These are phyloP conservation scores for Saussurea involucrata DNA, from an alignment of 129 eudicot genomes.

Conservation along the genomic window DNA sequence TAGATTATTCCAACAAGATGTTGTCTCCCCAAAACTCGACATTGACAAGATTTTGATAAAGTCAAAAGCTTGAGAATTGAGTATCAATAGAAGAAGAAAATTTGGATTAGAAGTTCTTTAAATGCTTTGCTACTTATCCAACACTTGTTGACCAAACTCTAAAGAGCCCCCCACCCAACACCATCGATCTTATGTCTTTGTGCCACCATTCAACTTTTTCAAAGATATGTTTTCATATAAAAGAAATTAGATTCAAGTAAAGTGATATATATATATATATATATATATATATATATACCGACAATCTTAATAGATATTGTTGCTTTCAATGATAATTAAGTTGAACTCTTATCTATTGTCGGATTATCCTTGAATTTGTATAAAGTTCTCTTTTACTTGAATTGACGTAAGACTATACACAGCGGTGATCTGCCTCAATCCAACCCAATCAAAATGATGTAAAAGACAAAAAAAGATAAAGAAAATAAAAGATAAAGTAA, in stretches of 20 bases:
- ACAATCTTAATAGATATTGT: too few relatives aligned
- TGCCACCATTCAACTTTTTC: background rate
- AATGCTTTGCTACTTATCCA: slow-evolving; percentile 26
- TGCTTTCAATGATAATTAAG: too few relatives aligned
- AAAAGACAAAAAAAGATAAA: too few relatives aligned
- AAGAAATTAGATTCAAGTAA: too few relatives aligned
- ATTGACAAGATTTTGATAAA: slow-evolving; percentile 3
- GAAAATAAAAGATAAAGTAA: too few relatives aligned
- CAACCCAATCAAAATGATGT: too few relatives aligned
- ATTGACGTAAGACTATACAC: too few relatives aligned
- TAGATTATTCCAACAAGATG: too few relatives aligned
- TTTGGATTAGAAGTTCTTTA: background rate
- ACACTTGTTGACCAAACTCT: slow-evolving; percentile 24
- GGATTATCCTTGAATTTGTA: too few relatives aligned
- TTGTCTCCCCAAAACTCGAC: slow-evolving; percentile 6
- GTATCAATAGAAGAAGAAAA: slow-evolving; percentile 19
- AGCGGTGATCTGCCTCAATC: too few relatives aligned
- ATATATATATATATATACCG: background rate
- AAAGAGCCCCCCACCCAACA: slow-evolving; percentile 8
- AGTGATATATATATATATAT: background rate
- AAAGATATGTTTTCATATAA: background rate
- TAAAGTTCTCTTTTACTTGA: background rate
- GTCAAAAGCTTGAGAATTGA: slow-evolving; percentile 8
- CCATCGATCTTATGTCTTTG: background rate
- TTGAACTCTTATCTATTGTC: too few relatives aligned